phyloP scores from a whole-genome alignment of 2,329 filamentous ascomycete species.

The Lomentospora prolificans region DNA sequence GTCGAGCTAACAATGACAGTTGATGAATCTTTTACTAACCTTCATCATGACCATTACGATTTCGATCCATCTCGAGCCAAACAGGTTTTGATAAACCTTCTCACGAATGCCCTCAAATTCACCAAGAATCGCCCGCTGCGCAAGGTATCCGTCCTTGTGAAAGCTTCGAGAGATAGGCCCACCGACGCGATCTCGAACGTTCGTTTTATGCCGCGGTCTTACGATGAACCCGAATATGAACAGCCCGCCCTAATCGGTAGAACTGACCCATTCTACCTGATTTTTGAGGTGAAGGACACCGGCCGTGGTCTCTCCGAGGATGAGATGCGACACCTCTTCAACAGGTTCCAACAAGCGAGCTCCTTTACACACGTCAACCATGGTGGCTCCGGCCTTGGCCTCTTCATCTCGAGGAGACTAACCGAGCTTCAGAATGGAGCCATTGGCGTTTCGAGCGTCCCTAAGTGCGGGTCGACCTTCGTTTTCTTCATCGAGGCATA shows the following conservation, averaged over 20 bases:
- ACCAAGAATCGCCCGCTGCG: slow-evolving; percentile 54
- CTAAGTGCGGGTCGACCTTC: slow-evolving; percentile 64
- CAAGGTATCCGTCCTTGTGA: slow-evolving; percentile 40
- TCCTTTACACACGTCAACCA: slow-evolving; percentile 70
- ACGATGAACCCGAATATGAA: slow-evolving; percentile 11
- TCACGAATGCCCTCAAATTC: slow-evolving; percentile 77
- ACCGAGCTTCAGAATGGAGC: slow-evolving; percentile 73
- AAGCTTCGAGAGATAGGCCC: slow-evolving; percentile 30
- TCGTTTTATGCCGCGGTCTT: slow-evolving; percentile 43
- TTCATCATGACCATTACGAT: slow-evolving; percentile 54
- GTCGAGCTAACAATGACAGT: slow-evolving; percentile 58
- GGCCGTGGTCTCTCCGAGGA: slow-evolving; percentile 62
- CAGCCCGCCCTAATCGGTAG: slow-evolving; percentile 7
- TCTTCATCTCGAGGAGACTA: slow-evolving; percentile 72
- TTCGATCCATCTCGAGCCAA: slow-evolving; percentile 66
- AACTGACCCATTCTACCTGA: slow-evolving; percentile 49
- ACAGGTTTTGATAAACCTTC: slow-evolving; percentile 71
- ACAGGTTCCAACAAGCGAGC: slow-evolving; percentile 69
- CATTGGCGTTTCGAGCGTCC: slow-evolving; percentile 62
- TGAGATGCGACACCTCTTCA: slow-evolving; percentile 66
- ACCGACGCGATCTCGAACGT: slow-evolving; percentile 36
- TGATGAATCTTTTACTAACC: slow-evolving; percentile 48
- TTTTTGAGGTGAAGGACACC: slow-evolving; percentile 68
- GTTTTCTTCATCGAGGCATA: slow-evolving; percentile 62
- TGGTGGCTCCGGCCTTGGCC: slow-evolving; percentile 66